Evolutionary conservation across 2,329 filamentous ascomycete genomes (phyloP).

Genomic region (Exophiala calicioides): DNA sequence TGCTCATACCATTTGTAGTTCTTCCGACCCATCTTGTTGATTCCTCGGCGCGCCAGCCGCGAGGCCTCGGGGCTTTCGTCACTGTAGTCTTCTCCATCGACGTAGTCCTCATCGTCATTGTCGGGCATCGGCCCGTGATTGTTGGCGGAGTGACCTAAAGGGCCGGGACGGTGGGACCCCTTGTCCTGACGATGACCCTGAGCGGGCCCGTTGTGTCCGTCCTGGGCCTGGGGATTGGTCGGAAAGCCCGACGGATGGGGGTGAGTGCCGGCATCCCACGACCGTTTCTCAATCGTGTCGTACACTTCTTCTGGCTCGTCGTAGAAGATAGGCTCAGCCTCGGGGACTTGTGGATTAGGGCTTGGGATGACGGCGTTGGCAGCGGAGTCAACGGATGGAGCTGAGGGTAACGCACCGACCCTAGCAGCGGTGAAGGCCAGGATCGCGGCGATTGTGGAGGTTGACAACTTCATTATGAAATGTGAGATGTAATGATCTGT

Average conservation of each 20-base stretch:
- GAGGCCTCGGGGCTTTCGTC: slow-evolving; percentile 6
- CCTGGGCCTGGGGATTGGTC: too few species aligned
- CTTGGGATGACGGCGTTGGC: background rate
- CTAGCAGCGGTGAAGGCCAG: slow-evolving; percentile 19
- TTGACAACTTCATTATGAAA: slow-evolving; percentile 13
- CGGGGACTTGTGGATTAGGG: too few species aligned
- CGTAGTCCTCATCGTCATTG: slow-evolving; percentile 1
- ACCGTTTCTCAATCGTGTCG: too few species aligned
- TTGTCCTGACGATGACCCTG: background rate
- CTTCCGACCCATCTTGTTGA: slow-evolving; percentile 7
- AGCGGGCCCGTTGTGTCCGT: background rate
- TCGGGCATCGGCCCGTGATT: slow-evolving; percentile 18
- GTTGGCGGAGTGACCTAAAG: background rate
- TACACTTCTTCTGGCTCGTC: too few species aligned
- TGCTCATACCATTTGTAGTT: slow-evolving; percentile 5
- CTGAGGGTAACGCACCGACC: slow-evolving; percentile 20
- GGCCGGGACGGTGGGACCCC: slow-evolving; percentile 1
- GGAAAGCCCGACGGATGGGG: too few species aligned
- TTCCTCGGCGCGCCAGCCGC: slow-evolving; percentile 1
- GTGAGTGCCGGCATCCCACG: too few species aligned
- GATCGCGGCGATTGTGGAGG: slow-evolving; percentile 18
- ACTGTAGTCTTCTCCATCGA: background rate
- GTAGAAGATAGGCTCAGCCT: too few species aligned
- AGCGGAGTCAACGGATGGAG: slow-evolving; percentile 5
- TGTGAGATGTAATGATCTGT: too few species aligned